Base-by-base conservation (phyloP, 768 basidiomycete species). In the Calvatia gigantea region DNA sequence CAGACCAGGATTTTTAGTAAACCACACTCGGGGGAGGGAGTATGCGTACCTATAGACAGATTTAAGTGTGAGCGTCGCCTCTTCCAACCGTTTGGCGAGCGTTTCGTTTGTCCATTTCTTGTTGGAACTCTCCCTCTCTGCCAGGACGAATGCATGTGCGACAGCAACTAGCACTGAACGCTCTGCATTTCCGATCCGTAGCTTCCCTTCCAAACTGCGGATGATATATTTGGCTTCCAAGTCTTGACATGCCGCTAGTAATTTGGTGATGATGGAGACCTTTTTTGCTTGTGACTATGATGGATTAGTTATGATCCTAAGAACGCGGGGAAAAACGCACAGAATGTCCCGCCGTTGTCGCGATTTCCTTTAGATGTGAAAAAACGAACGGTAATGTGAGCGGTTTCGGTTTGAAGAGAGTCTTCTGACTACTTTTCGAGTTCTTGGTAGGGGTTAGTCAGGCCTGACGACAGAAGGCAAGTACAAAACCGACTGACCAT, bases 181-280 rank as follows among this genome's bases (percentile, higher is more conserved):
- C 68, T 98, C 97, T 6, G 97, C 97, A 66, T 98, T 89, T 38
- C 97, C 93, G 66, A 99, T 98, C 12, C 97, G 84, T 33, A 99
- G 81, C 70, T 99, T 99, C 57, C 97, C 97, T 73, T 98, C 95
- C 60, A 98, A 73, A 66, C 91, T 94, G 37, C 96, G 87, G 32
- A 98, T 87, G 61, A 98, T 91, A 68, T 95, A 99, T 67, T 98
- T 98, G 21, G 97, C 95, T 72, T 99, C 97, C 28, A 82, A 74
- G 57, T 86, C 92, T 64, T 91, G 87, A 67, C 95, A 98, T 1
- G 93, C 87, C 2, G 95, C 94, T 2, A 99, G 79, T 2, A 99
- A 79, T 66, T 94, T 92, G 37, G 93, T 96, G 66, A 99, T 94
- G 58, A 96, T 90, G 0, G 88, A 87, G 9, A 97, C 93, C 67